Conservation (phyloP, 2,329 filamentous ascomycete genomes). For the Sphaceloma murrayae region DNA sequence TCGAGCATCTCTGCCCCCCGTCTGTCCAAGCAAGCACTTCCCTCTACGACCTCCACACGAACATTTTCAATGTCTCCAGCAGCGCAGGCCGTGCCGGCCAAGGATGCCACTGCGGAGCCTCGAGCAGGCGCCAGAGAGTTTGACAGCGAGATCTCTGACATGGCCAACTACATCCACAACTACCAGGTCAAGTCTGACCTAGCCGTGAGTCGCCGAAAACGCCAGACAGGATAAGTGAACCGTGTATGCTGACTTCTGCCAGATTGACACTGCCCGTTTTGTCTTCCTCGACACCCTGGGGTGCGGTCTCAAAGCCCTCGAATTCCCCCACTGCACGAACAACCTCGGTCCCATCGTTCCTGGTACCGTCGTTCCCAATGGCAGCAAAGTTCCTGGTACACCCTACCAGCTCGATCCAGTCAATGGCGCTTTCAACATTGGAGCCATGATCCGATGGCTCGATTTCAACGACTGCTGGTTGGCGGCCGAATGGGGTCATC, state of each 20-base stretch:
- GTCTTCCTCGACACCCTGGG: slow-evolving; percentile 95
- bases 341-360: slow-evolving; percentile 85
- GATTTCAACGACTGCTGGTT: slow-evolving; percentile 99
- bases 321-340: slow-evolving; percentile 93
- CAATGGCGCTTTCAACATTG: slow-evolving; percentile 97
- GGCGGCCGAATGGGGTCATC: slow-evolving; percentile 97
- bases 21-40: slow-evolving; percentile 18
- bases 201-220: slow-evolving; percentile 54
- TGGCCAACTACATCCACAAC: slow-evolving; percentile 89
- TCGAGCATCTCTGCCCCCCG: slow-evolving; percentile 11
- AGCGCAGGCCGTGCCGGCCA: slow-evolving; percentile 17
- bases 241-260: slow-evolving; percentile 13
- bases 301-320: slow-evolving; percentile 89
- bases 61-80: slow-evolving; percentile 11
- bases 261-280: slow-evolving; percentile 94
- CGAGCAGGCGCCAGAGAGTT: slow-evolving; percentile 40
- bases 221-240: too few relatives aligned
- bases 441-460: slow-evolving; percentile 96
- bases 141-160: slow-evolving; percentile 89
- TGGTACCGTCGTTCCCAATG: slow-evolving; percentile 84
- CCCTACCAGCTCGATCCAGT: slow-evolving; percentile 91
- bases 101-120: slow-evolving; percentile 25
- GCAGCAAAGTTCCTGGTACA: slow-evolving; percentile 82
- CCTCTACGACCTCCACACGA: slow-evolving; percentile 24
- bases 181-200: slow-evolving; percentile 84